These are phyloP conservation scores for Dothideomycetes sp. DNA, from an alignment of 2,329 filamentous ascomycete species.

Conservation along the genomic window DNA sequence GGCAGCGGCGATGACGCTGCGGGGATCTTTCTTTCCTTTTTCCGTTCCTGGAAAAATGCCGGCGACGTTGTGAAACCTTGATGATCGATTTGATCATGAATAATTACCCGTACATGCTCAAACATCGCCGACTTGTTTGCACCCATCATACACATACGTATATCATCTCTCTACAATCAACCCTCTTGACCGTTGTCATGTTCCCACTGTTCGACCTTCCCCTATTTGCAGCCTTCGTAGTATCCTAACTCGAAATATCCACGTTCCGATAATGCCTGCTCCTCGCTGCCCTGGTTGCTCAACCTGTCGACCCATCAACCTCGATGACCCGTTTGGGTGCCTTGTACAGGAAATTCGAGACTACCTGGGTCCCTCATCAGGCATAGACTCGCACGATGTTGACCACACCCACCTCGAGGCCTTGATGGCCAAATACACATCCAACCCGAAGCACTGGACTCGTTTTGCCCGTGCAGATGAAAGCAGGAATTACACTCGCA, in stretches of 20 bases:
- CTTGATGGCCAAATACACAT: slow-evolving; percentile 67
- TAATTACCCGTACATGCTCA: too few species aligned
- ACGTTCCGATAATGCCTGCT: too few species aligned
- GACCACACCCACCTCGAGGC: slow-evolving; percentile 61
- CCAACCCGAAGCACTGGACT: slow-evolving; percentile 60
- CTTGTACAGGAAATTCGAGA: slow-evolving; percentile 66
- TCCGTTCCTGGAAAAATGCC: neutral
- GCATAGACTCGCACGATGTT: slow-evolving; percentile 72
- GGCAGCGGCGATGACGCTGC: slow-evolving; percentile 5
- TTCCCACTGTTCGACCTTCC: too few species aligned
- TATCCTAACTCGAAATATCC: too few species aligned
- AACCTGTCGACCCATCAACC: slow-evolving; percentile 1
- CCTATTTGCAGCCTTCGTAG: too few species aligned
- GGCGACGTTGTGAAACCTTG: too few species aligned
- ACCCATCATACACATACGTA: too few species aligned
- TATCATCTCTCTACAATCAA: too few species aligned
- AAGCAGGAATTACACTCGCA: slow-evolving; percentile 68
- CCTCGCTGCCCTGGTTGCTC: too few species aligned
- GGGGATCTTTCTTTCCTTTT: slow-evolving; percentile 4
- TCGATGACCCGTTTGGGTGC: slow-evolving; percentile 46
- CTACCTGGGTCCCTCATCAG: slow-evolving; percentile 69
- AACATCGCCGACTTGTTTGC: too few species aligned
- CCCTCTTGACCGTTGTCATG: too few species aligned
- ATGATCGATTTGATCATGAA: too few species aligned
- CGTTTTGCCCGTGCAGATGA: slow-evolving; percentile 65